Base-by-base conservation (phyloP, 495 filamentous ascomycete genomes). In the Aspergillus leporis region DNA sequence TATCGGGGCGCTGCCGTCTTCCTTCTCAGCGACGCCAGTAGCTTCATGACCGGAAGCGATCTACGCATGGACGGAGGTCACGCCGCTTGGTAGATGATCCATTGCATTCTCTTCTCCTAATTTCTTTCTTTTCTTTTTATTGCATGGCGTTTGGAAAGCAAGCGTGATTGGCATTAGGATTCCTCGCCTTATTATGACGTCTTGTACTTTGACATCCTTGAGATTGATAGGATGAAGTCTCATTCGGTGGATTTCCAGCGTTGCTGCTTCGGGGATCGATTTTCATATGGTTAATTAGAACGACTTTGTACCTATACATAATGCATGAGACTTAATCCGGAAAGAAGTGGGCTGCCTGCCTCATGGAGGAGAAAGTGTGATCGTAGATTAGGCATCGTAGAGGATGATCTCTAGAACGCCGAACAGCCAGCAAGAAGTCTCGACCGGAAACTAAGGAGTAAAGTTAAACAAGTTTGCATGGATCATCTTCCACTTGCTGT, bases 11-110 rank as follows among this genome's bases (percentile, higher is more conserved):
- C 86, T 45, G 87, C 87, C 0, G 84, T 92, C n/a, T 96, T 96
- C 76, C 75, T 96, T 66, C 78, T 96, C 49, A 91, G 89, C 61
- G 87, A 95, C 65, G 93, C 90, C 23, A 92, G 89, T 74, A 86
- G 84, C 65, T 95, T 91, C 74, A 95, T 96, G 90, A 92, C 87
- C 16, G 90, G 87, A 0, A 81, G 84, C 21, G 90, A 95, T 70
- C 64, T 94, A 70, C 79, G 89, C 51, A 91, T 93, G 56, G 90
- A 94, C 69, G 90, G 90, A 21, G 90, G 91, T 10, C 90, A 93
- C 72, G 78, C 83, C 54, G 88, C 89, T 13, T 93, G 90, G 90
- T 94, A 83, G 63, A 66, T 48, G 34, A 32, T 8, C 1, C 23
- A 1, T 30, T 4, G 45, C 38, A 36, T 19, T 51, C 34, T 34